Conservation (phyloP, 2,329 filamentous ascomycete genomes). For the Didymella lethalis region DNA sequence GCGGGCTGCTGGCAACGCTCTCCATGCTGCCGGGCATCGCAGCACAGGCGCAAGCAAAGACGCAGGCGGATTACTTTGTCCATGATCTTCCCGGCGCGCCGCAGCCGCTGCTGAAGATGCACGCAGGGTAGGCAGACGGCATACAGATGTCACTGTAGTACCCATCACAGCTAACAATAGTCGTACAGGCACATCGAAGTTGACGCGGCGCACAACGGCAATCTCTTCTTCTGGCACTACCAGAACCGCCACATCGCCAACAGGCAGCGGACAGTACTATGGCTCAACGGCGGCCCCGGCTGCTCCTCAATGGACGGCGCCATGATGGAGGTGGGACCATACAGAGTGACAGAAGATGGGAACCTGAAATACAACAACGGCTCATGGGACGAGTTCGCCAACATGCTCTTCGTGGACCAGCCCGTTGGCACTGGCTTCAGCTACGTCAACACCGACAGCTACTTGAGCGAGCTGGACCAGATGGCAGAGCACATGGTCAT, state of each 20-base stretch:
- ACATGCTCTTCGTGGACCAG: slow-evolving; percentile 95
- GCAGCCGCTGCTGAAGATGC: slow-evolving; percentile 87
- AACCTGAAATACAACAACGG: slow-evolving; percentile 84
- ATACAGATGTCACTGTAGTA: neutral
- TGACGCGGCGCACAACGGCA: slow-evolving; percentile 82
- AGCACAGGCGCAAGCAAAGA: slow-evolving; percentile 60
- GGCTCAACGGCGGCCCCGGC: slow-evolving; percentile 96
- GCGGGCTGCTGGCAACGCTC: slow-evolving; percentile 42
- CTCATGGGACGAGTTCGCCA: slow-evolving; percentile 99
- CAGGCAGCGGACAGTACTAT: slow-evolving; percentile 87
- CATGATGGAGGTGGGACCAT: slow-evolving; percentile 95
- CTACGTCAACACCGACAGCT: slow-evolving; percentile 90
- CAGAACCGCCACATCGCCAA: slow-evolving; percentile 96
- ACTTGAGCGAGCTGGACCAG: slow-evolving; percentile 81
- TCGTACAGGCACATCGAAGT: slow-evolving; percentile 86
- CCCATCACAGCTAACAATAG: slow-evolving; percentile 4
- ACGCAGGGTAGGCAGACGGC: slow-evolving; percentile 79
- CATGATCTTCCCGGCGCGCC: slow-evolving; percentile 85
- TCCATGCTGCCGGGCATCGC: slow-evolving; percentile 43
- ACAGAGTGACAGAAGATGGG: slow-evolving; percentile 77
- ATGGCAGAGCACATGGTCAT: slow-evolving; percentile 89
- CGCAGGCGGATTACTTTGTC: slow-evolving; percentile 89
- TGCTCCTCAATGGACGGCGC: slow-evolving; percentile 98
- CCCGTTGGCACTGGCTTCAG: slow-evolving; percentile 97
- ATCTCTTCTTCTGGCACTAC: slow-evolving; percentile 98